These are phyloP conservation scores for Aspergillus funiculosus DNA, from an alignment of 495 filamentous ascomycete species.

Conservation along the genomic window DNA sequence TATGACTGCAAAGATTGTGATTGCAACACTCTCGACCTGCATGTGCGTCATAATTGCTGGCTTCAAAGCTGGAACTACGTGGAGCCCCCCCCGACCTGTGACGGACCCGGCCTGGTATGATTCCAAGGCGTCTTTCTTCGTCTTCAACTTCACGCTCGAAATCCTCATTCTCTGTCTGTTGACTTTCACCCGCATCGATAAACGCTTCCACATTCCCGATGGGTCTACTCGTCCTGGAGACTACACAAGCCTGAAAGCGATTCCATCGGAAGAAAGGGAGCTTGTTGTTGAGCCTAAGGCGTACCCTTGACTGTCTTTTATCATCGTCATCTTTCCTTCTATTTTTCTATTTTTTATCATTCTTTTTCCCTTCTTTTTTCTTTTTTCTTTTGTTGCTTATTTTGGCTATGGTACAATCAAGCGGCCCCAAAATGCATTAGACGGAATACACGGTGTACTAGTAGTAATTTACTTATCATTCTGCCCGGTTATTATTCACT, in stretches of 20 bases:
- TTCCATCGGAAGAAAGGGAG: not conserved
- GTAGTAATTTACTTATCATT: no score
- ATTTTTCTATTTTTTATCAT: not conserved
- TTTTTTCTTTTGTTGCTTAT: not conserved
- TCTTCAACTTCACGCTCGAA: constrained; percentile 73
- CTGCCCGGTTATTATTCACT: no score
- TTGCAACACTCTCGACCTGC: constrained; percentile 50
- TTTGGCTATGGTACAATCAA: no score
- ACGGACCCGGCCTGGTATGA: constrained; percentile 61
- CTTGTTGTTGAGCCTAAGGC: constrained; percentile 2
- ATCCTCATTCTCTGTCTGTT: constrained; percentile 60
- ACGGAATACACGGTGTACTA: no score
- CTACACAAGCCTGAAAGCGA: constrained; percentile 7
- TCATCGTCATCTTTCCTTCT: no score
- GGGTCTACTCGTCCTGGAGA: constrained; percentile 23
- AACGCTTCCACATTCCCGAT: constrained; percentile 58
- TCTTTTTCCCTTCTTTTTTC: not conserved
- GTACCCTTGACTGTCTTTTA: not conserved
- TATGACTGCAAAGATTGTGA: constrained; percentile 57
- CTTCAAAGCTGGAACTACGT: constrained; percentile 58
- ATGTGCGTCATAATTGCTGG: constrained; percentile 65
- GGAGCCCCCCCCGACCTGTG: constrained; percentile 45
- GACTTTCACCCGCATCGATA: constrained; percentile 61
- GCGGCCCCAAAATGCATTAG: no score
- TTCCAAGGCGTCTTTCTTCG: constrained; percentile 66